phyloP scores from a whole-genome alignment of 306 rosid genomes.

The Albizia julibrissin region DNA sequence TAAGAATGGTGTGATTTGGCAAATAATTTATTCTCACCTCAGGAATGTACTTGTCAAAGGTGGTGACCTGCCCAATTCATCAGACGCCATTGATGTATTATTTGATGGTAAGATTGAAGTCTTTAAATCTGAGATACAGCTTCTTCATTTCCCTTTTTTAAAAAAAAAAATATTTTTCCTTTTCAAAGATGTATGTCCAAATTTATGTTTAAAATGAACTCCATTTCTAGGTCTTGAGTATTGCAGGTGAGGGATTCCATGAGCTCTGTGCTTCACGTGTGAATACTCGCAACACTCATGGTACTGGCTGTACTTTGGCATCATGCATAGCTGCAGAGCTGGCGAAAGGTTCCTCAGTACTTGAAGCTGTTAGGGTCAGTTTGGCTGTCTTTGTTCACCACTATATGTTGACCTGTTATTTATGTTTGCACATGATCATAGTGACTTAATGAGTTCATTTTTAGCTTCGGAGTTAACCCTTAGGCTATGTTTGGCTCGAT shows the following conservation, averaged over 20 bases:
- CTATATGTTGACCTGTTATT: background rate
- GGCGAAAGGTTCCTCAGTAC: conserved; percentile 88
- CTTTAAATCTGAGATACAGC: conserved; percentile 19
- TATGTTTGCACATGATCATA: background rate
- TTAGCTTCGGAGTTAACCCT: background rate
- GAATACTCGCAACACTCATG: conserved; percentile 80
- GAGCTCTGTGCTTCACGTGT: conserved; percentile 68
- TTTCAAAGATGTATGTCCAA: conserved; percentile 14
- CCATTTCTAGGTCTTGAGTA: conserved; percentile 36
- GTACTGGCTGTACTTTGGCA: conserved; percentile 96
- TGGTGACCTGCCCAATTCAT: conserved; percentile 88
- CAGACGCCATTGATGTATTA: conserved; percentile 80
- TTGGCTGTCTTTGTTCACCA: conserved; percentile 29
- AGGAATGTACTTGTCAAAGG: conserved; percentile 96
- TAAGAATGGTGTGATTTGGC: conserved; percentile 12
- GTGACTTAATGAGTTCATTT: background rate
- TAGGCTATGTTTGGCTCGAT: no score
- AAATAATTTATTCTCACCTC: conserved; percentile 34
- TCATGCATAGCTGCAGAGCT: conserved; percentile 95
- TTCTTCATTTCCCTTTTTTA: background rate
- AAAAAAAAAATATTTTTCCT: background rate
- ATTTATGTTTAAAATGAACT: conserved; percentile 34
- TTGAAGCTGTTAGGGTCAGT: conserved; percentile 72
- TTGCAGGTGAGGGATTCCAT: conserved; percentile 69
- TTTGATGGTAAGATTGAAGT: conserved; percentile 64